These are phyloP conservation scores for Taiwanofungus camphoratus DNA, from an alignment of 1,284 basidiomycete genomes.

Conservation along the genomic window DNA sequence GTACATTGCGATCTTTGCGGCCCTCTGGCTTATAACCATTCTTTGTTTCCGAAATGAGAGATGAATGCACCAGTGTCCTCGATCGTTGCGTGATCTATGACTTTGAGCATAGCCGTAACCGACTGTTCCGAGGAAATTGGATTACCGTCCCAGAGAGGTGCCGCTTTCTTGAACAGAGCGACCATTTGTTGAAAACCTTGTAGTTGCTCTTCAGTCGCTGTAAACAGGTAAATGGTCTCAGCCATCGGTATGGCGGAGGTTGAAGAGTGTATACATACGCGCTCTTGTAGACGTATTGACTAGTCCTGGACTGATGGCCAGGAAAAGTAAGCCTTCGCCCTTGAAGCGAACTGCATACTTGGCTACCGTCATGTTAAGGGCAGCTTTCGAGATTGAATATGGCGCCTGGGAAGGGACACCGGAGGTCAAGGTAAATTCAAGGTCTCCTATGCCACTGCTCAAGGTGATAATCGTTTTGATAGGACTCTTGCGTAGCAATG, in stretches of 20 bases:
- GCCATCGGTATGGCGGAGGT: no score
- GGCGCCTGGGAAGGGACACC: constrained; percentile 15
- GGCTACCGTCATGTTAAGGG: constrained; percentile 32
- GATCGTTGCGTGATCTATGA: constrained; percentile 24
- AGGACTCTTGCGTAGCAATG: constrained; percentile 31
- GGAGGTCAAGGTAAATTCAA: constrained; percentile 20
- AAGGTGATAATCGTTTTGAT: constrained; percentile 35
- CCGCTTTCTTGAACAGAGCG: constrained; percentile 14
- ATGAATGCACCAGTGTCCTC: constrained; percentile 31
- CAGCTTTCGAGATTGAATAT: constrained; percentile 34
- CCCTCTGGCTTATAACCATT: constrained; percentile 6
- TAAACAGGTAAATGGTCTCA: no score
- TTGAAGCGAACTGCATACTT: constrained; percentile 33
- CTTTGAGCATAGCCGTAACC: constrained; percentile 26
- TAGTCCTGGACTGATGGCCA: constrained; percentile 32
- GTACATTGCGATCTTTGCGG: no score
- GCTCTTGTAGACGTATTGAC: constrained; percentile 26
- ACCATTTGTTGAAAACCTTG: constrained; percentile 14
- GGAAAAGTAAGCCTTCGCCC: constrained; percentile 32
- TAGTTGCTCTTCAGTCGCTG: constrained; percentile 22
- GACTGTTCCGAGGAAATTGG: constrained; percentile 29
- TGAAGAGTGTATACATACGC: constrained; percentile 3
- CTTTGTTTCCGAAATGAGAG: constrained; percentile 32
- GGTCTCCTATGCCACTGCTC: constrained; percentile 27
- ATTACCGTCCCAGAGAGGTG: constrained; percentile 26